A percentile compares a stretch with the other conserved stretches of the same genome.
Evolutionary conservation across 352 stramenopile genomes (phyloP).

Genomic region (Pythium aphanidermatum): DNA sequence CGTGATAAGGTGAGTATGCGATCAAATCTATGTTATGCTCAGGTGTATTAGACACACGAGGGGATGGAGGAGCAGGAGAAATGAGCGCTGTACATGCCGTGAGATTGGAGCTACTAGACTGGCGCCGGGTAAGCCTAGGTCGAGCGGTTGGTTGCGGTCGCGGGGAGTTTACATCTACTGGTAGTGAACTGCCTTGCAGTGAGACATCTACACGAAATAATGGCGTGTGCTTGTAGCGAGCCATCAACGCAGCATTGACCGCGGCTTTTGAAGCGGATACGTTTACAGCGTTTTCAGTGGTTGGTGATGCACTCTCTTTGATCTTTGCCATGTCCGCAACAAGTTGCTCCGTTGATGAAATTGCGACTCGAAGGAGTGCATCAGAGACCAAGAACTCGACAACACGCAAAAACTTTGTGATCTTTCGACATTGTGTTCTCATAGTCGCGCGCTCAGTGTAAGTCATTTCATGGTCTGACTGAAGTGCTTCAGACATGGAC

Average conservation of each 20-base stretch:
- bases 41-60: no score
- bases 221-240: slow-evolving; percentile 22
- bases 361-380: slow-evolving; percentile 64
- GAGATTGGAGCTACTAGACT: slow-evolving; percentile 9
- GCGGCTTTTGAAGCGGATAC: slow-evolving; percentile 15
- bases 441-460: slow-evolving; percentile 93
- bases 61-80: no score
- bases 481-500: slow-evolving; percentile 9
- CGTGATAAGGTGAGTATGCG: slow-evolving; percentile 41
- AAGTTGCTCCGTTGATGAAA: slow-evolving; percentile 44
- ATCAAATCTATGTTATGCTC: slow-evolving; percentile 27
- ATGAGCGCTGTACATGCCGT: no score
- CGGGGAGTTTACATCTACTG: slow-evolving; percentile 3
- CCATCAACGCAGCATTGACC: slow-evolving; percentile 20
- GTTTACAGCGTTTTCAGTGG: not conserved
- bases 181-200: slow-evolving; percentile 13
- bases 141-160: slow-evolving; percentile 1
- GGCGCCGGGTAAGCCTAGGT: slow-evolving; percentile 7
- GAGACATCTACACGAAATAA: slow-evolving; percentile 76
- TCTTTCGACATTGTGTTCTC: slow-evolving; percentile 84
- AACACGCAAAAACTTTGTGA: slow-evolving; percentile 89
- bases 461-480: slow-evolving; percentile 72
- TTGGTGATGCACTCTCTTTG: slow-evolving; percentile 12
- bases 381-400: slow-evolving; percentile 89
- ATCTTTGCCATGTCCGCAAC: slow-evolving; percentile 38